A percentile compares a stretch with the other conserved stretches of the same genome.
These are phyloP conservation scores for Gelatoporia subvermispora DNA, from an alignment of 768 basidiomycete species.

Conservation along the genomic window DNA sequence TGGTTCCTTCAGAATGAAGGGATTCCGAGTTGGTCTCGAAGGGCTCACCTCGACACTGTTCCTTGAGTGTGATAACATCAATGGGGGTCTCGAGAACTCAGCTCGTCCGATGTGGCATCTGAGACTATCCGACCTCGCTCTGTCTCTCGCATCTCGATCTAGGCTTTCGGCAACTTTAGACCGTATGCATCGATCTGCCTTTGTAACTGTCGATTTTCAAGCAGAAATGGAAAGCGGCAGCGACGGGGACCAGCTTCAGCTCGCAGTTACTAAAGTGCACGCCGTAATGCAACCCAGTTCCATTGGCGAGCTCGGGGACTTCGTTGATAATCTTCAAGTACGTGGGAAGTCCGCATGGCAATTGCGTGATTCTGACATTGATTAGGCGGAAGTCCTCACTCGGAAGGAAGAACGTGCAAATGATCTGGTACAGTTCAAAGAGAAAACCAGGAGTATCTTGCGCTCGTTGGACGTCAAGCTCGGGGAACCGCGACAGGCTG, in stretches of 20 bases:
- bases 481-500: slow-evolving; percentile 31
- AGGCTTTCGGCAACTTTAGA: slow-evolving; percentile 40
- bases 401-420: slow-evolving; percentile 70
- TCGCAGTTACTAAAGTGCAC: slow-evolving; percentile 72
- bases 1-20: slow-evolving; percentile 63
- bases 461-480: slow-evolving; percentile 66
- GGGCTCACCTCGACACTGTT: slow-evolving; percentile 67
- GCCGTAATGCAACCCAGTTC: slow-evolving; percentile 95
- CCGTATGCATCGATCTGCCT: slow-evolving; percentile 68
- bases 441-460: slow-evolving; percentile 70
- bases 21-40: slow-evolving; percentile 77
- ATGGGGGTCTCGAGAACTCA: slow-evolving; percentile 52
- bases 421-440: slow-evolving; percentile 80
- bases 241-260: slow-evolving; percentile 33
- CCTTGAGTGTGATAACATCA: slow-evolving; percentile 71
- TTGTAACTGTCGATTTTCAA: slow-evolving; percentile 75
- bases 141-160: slow-evolving; percentile 74
- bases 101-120: slow-evolving; percentile 58
- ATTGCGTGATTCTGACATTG: no score
- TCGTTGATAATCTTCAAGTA: slow-evolving; percentile 81
- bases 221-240: slow-evolving; percentile 18
- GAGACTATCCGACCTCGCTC: slow-evolving; percentile 64
- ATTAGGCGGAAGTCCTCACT: slow-evolving; percentile 68
- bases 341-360: neutral
- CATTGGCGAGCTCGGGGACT: slow-evolving; percentile 85